phyloP scores from a whole-genome alignment of 352 stramenopile species.

The Phytopythium chamaehyphon region DNA sequence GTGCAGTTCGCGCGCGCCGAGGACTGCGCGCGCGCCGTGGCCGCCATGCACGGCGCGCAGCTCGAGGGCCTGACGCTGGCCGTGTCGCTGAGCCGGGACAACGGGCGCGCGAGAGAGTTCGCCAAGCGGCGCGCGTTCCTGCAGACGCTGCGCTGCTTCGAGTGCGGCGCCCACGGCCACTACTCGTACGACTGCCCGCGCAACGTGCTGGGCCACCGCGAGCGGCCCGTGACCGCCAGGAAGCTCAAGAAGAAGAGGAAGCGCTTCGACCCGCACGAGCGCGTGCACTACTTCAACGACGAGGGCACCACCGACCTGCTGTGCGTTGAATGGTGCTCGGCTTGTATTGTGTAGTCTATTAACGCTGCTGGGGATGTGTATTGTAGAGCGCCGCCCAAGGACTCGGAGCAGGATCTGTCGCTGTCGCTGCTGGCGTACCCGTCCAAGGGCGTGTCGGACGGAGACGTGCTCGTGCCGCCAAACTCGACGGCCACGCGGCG shows the following conservation, averaged over 20 bases:
- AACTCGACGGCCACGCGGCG: slow-evolving; percentile 10
- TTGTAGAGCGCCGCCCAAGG: slow-evolving; percentile 38
- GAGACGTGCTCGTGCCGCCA: background rate
- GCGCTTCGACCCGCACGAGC: slow-evolving; percentile 53
- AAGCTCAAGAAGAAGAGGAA: slow-evolving; percentile 59
- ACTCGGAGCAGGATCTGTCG: slow-evolving; percentile 51
- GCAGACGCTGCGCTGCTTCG: slow-evolving; percentile 67
- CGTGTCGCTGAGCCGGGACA: slow-evolving; percentile 71
- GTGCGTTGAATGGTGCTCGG: slow-evolving; percentile 22
- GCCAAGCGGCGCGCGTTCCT: slow-evolving; percentile 78
- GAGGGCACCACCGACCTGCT: slow-evolving; percentile 57
- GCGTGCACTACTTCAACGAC: slow-evolving; percentile 66
- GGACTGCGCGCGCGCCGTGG: slow-evolving; percentile 51
- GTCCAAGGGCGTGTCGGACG: slow-evolving; percentile 11
- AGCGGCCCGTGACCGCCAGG: slow-evolving; percentile 44
- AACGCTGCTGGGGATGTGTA: slow-evolving; percentile 1
- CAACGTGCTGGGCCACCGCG: slow-evolving; percentile 72
- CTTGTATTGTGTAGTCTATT: background rate
- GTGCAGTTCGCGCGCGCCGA: slow-evolving; percentile 77
- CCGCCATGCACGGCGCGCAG: slow-evolving; percentile 47
- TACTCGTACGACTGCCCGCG: slow-evolving; percentile 82
- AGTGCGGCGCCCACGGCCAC: slow-evolving; percentile 74
- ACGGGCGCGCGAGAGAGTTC: slow-evolving; percentile 76
- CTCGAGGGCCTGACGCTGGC: slow-evolving; percentile 64
- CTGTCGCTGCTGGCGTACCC: slow-evolving; percentile 67